Evolutionary conservation across 441 rosid species (phyloP).

Genomic region (Bruguiera hainesii): DNA sequence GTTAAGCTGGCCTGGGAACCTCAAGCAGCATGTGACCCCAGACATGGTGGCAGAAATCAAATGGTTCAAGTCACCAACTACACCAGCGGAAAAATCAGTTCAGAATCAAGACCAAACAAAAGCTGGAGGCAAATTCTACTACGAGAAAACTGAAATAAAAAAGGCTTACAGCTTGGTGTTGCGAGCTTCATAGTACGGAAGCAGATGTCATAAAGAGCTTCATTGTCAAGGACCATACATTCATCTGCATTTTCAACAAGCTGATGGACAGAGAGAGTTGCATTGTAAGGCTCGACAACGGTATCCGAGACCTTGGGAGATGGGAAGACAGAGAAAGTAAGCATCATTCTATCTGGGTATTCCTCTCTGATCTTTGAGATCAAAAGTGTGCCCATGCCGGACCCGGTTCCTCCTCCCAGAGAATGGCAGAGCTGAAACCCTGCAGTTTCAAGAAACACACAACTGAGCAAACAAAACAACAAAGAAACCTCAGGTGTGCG

Average conservation of each 20-base stretch:
- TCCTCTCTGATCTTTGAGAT: slow-evolving; percentile 62
- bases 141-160: neutral
- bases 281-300: slow-evolving; percentile 64
- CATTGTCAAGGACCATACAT: slow-evolving; percentile 65
- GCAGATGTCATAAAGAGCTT: slow-evolving; percentile 61
- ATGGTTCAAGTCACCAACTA: slow-evolving; percentile 65
- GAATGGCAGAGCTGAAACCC: slow-evolving; percentile 66
- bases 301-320: slow-evolving; percentile 67
- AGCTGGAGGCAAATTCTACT: neutral
- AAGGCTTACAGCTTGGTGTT: slow-evolving; percentile 57
- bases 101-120: neutral
- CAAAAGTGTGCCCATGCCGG: slow-evolving; percentile 61
- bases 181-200: slow-evolving; percentile 62
- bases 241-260: slow-evolving; percentile 62
- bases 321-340: slow-evolving; percentile 61
- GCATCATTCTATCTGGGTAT: slow-evolving; percentile 68
- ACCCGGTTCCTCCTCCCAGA: slow-evolving; percentile 62
- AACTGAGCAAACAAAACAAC: slow-evolving; percentile 14
- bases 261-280: slow-evolving; percentile 60
- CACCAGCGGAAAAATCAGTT: slow-evolving; percentile 12
- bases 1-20: slow-evolving; percentile 66
- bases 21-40: slow-evolving; percentile 58
- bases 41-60: slow-evolving; percentile 62
- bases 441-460: slow-evolving; percentile 15
- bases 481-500: neutral